These are phyloP conservation scores for Musa schizocarpa DNA, from an alignment of 176 grass and related monocot species.

Conservation along the genomic window DNA sequence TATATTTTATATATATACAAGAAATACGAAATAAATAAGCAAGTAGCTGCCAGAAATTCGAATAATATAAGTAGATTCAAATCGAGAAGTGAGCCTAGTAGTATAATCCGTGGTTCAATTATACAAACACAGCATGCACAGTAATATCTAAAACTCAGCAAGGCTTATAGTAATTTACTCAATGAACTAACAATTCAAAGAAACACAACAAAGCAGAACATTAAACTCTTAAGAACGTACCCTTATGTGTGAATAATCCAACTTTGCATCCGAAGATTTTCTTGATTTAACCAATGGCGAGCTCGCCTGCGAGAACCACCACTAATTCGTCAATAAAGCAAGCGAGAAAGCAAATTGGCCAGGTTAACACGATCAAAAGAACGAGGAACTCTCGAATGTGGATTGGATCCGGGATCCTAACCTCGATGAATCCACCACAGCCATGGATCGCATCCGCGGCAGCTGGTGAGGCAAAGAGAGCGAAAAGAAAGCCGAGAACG, in stretches of 20 bases:
- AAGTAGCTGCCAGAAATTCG: neutral
- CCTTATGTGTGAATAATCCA: slow-evolving; percentile 91
- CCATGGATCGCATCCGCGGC: slow-evolving; percentile 81
- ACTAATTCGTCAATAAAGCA: slow-evolving; percentile 8
- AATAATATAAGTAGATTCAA: neutral
- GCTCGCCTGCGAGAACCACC: slow-evolving; percentile 46
- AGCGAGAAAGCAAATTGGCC: slow-evolving; percentile 5
- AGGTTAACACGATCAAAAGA: neutral
- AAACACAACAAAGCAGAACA: neutral
- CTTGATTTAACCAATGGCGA: slow-evolving; percentile 60
- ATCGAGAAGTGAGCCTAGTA: too few species aligned
- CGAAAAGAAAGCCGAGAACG: slow-evolving; percentile 14
- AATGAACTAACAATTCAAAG: neutral
- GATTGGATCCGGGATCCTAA: slow-evolving; percentile 6
- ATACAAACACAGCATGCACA: neutral
- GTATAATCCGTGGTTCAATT: neutral
- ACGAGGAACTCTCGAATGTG: neutral
- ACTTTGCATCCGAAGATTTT: slow-evolving; percentile 62
- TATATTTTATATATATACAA: neutral
- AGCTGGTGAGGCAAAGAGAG: neutral
- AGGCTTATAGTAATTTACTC: too few species aligned
- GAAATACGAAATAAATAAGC: neutral
- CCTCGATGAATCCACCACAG: slow-evolving; percentile 92
- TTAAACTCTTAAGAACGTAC: slow-evolving; percentile 22
- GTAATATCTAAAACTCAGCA: neutral